phyloP scores from a whole-genome alignment of 2,329 filamentous ascomycete species.

The Aspergillus ochraceus region DNA sequence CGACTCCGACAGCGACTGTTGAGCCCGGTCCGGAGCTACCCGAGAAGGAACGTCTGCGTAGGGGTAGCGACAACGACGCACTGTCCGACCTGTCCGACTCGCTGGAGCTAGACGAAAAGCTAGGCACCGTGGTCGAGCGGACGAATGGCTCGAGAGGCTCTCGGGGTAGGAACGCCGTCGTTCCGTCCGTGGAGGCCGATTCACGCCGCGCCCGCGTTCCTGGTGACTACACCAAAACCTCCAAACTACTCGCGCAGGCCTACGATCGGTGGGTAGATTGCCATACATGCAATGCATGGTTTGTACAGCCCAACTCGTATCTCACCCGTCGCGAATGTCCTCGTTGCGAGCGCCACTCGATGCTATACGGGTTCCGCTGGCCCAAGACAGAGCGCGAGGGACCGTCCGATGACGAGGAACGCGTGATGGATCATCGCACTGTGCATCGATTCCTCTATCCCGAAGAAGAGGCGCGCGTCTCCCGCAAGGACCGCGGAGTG shows the following conservation, averaged over 20 bases:
- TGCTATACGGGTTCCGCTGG: constrained; percentile 93
- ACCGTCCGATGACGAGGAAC: constrained; percentile 65
- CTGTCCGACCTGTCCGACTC: constrained; percentile 28
- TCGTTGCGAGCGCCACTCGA: constrained; percentile 91
- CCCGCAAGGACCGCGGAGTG: constrained; percentile 38
- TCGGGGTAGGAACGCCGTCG: constrained; percentile 27
- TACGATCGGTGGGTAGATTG: constrained; percentile 85
- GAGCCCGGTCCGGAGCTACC: constrained; percentile 9
- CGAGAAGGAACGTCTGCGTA: constrained; percentile 8
- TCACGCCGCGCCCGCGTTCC: constrained; percentile 53
- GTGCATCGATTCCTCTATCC: constrained; percentile 80
- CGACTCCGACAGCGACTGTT: neutral
- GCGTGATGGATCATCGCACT: constrained; percentile 79
- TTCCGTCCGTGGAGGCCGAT: constrained; percentile 41
- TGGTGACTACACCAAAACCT: constrained; percentile 81
- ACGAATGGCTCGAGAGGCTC: constrained; percentile 21
- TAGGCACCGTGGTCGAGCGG: constrained; percentile 19
- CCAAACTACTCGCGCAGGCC: constrained; percentile 71
- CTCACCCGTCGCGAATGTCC: constrained; percentile 83
- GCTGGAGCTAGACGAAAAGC: constrained; percentile 28
- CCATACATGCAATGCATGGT: constrained; percentile 75
- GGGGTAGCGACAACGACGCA: constrained; percentile 22
- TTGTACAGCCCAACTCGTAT: constrained; percentile 87
- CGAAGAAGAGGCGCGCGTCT: constrained; percentile 60
- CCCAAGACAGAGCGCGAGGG: constrained; percentile 88